These are phyloP conservation scores for Oryza meridionalis DNA, from an alignment of 176 grass and related monocot species.

Conservation along the genomic window DNA sequence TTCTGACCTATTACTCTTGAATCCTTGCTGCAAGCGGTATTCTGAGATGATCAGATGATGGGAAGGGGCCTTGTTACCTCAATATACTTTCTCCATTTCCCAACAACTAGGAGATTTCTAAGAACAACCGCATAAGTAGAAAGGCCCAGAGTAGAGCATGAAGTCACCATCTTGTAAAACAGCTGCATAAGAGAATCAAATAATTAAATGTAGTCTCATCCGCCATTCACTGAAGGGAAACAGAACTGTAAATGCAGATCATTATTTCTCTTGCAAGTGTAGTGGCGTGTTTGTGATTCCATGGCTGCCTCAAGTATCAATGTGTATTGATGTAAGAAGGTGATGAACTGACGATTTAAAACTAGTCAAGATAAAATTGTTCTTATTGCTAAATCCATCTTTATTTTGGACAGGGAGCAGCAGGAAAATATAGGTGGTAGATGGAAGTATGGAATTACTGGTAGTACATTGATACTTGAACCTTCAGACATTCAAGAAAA, in stretches of 20 bases:
- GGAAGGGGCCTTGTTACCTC: slow-evolving; percentile 53
- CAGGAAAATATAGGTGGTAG: not conserved
- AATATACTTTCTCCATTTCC: slow-evolving; percentile 95
- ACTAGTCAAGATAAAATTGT: not conserved
- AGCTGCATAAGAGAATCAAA: slow-evolving; percentile 57
- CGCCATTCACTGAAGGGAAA: slow-evolving; percentile 24
- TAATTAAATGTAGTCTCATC: slow-evolving; percentile 34
- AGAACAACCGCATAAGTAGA: slow-evolving; percentile 78
- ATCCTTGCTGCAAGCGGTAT: not conserved
- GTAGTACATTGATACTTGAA: not conserved
- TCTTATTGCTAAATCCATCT: not conserved
- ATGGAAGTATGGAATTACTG: slow-evolving; percentile 1
- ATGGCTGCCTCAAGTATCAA: slow-evolving; percentile 29
- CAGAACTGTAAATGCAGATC: slow-evolving; percentile 15
- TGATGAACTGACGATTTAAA: not conserved
- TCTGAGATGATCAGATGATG: not conserved
- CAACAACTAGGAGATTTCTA: slow-evolving; percentile 79
- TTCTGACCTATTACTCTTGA: not conserved
- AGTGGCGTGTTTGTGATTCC: not conserved
- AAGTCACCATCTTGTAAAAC: slow-evolving; percentile 72
- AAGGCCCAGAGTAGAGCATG: slow-evolving; percentile 55
- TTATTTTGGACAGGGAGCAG: not conserved
- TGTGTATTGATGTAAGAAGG: slow-evolving; percentile 12
- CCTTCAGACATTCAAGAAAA: slow-evolving; percentile 12
- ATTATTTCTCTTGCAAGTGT: not conserved